Conservation (phyloP, 441 rosid species). For the Raphanus hybrid region DNA sequence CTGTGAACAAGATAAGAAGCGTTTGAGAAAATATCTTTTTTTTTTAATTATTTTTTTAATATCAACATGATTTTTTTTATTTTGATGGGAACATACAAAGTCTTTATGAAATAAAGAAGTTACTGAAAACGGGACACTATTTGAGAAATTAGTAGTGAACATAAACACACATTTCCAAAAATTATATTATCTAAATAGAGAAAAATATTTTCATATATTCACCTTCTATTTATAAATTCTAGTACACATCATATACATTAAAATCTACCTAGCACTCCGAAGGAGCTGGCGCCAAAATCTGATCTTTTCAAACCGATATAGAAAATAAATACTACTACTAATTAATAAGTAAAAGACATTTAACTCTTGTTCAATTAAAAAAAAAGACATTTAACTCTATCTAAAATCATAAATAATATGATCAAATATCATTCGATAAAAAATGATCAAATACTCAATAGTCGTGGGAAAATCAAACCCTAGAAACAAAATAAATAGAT, state of each 20-base stretch:
- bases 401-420: neutral
- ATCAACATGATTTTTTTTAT: neutral
- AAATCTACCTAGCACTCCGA: slow-evolving; percentile 45
- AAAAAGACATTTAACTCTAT: neutral
- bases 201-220: neutral
- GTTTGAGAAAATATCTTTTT: neutral
- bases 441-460: neutral
- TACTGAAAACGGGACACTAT: neutral
- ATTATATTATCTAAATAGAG: neutral
- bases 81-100: no score
- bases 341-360: neutral
- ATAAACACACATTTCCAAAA: neutral
- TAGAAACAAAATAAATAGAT: neutral
- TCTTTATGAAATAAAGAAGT: no score
- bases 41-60: no score
- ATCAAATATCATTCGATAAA: neutral
- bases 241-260: slow-evolving; percentile 11
- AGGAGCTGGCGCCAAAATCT: slow-evolving; percentile 68
- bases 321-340: slow-evolving; percentile 12
- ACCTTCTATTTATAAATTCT: neutral
- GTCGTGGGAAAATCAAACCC: slow-evolving; percentile 32
- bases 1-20: neutral
- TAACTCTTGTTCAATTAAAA: neutral
- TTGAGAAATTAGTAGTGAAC: no score
- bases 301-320: slow-evolving; percentile 46